A percentile compares a stretch with the other conserved stretches of the same genome.
phyloP scores from a whole-genome alignment of 2,329 filamentous ascomycete genomes.

The Calonectria multiphialidica region DNA sequence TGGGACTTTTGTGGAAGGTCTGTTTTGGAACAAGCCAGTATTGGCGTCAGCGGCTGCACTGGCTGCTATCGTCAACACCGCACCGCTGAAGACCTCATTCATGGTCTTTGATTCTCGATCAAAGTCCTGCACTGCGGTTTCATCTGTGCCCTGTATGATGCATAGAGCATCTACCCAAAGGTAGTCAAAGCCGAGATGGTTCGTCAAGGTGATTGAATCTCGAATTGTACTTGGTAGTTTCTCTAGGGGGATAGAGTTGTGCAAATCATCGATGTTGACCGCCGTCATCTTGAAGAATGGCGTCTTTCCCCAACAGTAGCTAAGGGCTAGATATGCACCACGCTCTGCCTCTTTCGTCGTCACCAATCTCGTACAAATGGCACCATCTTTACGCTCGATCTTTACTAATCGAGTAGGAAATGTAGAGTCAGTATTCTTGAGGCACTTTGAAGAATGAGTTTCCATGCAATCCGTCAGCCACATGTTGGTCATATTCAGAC shows the following conservation, averaged over 20 bases:
- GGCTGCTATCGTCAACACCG: not conserved
- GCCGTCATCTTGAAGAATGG: not conserved
- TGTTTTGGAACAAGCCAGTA: not conserved
- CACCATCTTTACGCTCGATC: not conserved
- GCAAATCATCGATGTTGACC: not conserved
- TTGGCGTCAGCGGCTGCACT: not conserved
- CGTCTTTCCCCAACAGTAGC: not conserved
- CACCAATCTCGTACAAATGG: not conserved
- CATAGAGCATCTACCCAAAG: conserved; percentile 17
- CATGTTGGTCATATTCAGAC: not conserved
- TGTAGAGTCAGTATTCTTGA: not conserved
- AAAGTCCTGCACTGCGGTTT: not conserved
- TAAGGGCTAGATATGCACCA: not conserved
- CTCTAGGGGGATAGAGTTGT: not conserved
- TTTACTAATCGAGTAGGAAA: not conserved
- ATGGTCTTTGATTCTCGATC: not conserved
- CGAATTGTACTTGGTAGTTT: not conserved
- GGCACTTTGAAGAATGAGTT: not conserved
- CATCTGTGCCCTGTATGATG: conserved; percentile 9
- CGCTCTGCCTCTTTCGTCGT: not conserved
- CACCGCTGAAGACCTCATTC: not conserved
- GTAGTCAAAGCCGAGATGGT: not conserved
- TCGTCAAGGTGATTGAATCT: not conserved
- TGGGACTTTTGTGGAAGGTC: not conserved
- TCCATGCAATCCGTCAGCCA: not conserved